These are phyloP conservation scores for Monilinia vaccinii-corymbosi DNA, from an alignment of 2,329 filamentous ascomycete species.

Conservation along the genomic window DNA sequence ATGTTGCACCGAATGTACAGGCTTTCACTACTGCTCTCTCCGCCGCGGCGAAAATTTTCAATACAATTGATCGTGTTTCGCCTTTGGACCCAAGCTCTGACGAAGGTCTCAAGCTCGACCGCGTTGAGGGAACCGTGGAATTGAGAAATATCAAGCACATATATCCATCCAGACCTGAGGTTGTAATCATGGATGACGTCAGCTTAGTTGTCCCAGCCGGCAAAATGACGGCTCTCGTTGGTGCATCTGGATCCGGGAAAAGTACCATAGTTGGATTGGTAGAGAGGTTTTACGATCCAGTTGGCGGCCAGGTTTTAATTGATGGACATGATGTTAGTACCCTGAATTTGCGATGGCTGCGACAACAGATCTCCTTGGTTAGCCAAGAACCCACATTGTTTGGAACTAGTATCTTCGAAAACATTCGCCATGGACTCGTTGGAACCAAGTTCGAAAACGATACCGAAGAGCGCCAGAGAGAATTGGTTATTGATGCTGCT, in stretches of 20 bases:
- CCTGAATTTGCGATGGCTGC: slow-evolving; percentile 82
- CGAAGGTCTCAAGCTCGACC: slow-evolving; percentile 62
- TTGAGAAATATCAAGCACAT: slow-evolving; percentile 81
- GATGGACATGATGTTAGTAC: slow-evolving; percentile 75
- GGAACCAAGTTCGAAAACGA: slow-evolving; percentile 69
- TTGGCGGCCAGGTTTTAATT: slow-evolving; percentile 67
- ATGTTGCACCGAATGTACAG: slow-evolving; percentile 75
- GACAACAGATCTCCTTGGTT: slow-evolving; percentile 85
- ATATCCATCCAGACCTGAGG: slow-evolving; percentile 87
- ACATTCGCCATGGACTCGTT: slow-evolving; percentile 84
- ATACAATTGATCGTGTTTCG: slow-evolving; percentile 81
- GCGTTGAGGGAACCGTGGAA: slow-evolving; percentile 69
- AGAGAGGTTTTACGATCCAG: slow-evolving; percentile 89
- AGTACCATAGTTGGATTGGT: slow-evolving; percentile 89
- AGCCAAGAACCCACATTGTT: slow-evolving; percentile 91
- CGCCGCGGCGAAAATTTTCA: slow-evolving; percentile 85
- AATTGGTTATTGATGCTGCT: slow-evolving; percentile 71
- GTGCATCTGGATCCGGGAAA: slow-evolving; percentile 90
- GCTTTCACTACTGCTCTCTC: slow-evolving; percentile 78
- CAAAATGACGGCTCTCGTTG: slow-evolving; percentile 87
- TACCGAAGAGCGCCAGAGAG: slow-evolving; percentile 55
- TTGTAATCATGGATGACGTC: slow-evolving; percentile 79
- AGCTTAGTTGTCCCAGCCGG: slow-evolving; percentile 73
- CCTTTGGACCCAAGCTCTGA: slow-evolving; percentile 70
- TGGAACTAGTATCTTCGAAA: slow-evolving; percentile 77